phyloP scores from a whole-genome alignment of 805 yeast species.

The Wickerhamomyces ciferrii region DNA sequence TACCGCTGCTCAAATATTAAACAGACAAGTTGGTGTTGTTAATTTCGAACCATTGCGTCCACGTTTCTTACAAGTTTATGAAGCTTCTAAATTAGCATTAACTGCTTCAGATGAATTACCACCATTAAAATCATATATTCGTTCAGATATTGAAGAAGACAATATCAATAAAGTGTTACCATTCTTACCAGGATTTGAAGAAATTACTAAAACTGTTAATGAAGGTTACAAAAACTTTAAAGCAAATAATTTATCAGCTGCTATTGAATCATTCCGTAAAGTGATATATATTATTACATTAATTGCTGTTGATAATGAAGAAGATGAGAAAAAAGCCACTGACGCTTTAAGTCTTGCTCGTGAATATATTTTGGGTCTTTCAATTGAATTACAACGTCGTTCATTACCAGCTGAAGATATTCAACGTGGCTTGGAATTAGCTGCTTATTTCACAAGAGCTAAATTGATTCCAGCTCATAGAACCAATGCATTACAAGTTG shows the following conservation, averaged over 20 bases:
- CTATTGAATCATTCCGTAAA: conserved; percentile 73
- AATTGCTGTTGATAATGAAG: conserved; percentile 63
- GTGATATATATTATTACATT: conserved; percentile 74
- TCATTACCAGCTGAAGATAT: conserved; percentile 62
- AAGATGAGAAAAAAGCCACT: conserved; percentile 70
- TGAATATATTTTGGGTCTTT: conserved; percentile 88
- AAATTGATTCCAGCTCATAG: conserved; percentile 79
- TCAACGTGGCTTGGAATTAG: conserved; percentile 87
- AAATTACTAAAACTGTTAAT: conserved; percentile 50
- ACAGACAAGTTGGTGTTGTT: conserved; percentile 83
- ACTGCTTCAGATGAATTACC: conserved; percentile 69
- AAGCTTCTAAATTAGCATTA: conserved; percentile 69
- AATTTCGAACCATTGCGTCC: conserved; percentile 83
- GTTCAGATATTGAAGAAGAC: conserved; percentile 57
- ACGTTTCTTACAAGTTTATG: conserved; percentile 81
- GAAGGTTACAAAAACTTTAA: conserved; percentile 82
- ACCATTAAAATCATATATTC: conserved; percentile 60
- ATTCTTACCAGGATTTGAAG: conserved; percentile 66
- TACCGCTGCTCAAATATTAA: conserved; percentile 87
- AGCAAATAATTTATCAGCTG: conserved; percentile 75
- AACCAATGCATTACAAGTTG: conserved; percentile 86
- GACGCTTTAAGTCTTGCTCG: conserved; percentile 71
- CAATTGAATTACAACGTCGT: conserved; percentile 89
- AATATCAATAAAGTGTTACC: conserved; percentile 51
- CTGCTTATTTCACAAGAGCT: conserved; percentile 90